Evolutionary conservation across 2,329 filamentous ascomycete genomes (phyloP).

Genomic region (Hypoxylon sp.): DNA sequence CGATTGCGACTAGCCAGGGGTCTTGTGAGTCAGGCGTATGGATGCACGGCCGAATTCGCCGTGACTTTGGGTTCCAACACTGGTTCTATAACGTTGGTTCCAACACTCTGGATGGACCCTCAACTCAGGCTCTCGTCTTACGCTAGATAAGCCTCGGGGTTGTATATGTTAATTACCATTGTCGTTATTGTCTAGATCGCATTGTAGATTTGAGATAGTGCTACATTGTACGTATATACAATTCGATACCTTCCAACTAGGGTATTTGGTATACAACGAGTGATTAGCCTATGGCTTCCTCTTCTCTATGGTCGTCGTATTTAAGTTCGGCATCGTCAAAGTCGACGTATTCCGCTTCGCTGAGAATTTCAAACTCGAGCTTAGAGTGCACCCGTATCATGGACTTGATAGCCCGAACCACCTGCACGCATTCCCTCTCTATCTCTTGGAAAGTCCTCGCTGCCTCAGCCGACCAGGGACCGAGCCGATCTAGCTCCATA

Average conservation of each 20-base stretch:
- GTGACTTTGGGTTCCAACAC: not conserved
- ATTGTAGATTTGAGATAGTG: slow-evolving; percentile 27
- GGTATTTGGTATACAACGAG: not conserved
- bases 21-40: not conserved
- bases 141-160: not conserved
- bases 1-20: slow-evolving; percentile 1
- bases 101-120: not conserved
- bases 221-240: slow-evolving; percentile 31
- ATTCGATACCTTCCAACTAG: slow-evolving; percentile 1
- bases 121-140: not conserved
- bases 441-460: slow-evolving; percentile 59
- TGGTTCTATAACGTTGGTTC: not conserved
- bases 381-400: slow-evolving; percentile 51
- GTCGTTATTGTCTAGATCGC: slow-evolving; percentile 3
- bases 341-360: slow-evolving; percentile 29
- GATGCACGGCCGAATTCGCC: slow-evolving; percentile 11
- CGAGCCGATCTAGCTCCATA: slow-evolving; percentile 64
- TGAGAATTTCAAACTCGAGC: slow-evolving; percentile 50
- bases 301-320: slow-evolving; percentile 5
- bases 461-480: slow-evolving; percentile 65
- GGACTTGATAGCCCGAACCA: slow-evolving; percentile 52
- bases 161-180: not conserved
- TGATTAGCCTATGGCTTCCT: slow-evolving; percentile 11
- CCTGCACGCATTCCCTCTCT: slow-evolving; percentile 56
- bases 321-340: slow-evolving; percentile 23